Evolutionary conservation across 2,329 filamentous ascomycete species (phyloP), one percentile per base, ranked within the genome.

Genomic region (Aspergillus persii): DNA sequence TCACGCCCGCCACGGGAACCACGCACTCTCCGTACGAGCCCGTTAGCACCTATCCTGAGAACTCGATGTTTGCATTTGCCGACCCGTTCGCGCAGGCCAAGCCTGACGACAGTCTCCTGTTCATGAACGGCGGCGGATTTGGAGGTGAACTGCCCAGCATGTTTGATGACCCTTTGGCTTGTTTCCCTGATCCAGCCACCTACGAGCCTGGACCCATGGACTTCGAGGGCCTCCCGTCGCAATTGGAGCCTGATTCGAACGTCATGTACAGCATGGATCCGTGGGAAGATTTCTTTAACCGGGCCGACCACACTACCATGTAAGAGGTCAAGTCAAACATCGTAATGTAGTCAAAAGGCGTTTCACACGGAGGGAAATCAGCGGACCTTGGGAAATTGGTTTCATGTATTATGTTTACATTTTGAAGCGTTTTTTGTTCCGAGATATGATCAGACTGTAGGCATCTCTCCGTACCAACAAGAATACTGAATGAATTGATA

Each of bases 1-100:
- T 57, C 41, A 57, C 56, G 15, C 50, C 56, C 11, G 33, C 26
- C n/a, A 48, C 56, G 6, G 56, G 56, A 29, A 53, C 29, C 27
- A 30, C 41, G 2, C 39, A 53, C 23, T 57, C 56, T 5, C 56
- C 56, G 15, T 52, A 49, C 18, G 50, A 57, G 41, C 49, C 41
- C n/a, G 36, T 57, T n/a, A 52, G 49, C 26, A 23, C 54, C 8
- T 50, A 50, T 27, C 54, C 54, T 12, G 54, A 57, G 15, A 51
- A 27, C 29, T 57, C 54, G 36, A 36, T 52, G 54, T 57, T 51
- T 18, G 29, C 36, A 5, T 51, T 52, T 36, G 27, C 49, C 12
- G 48, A 57, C 5, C 27, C 54, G 12, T 57, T 44, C 29, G 18
- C 33, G 29, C 48, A 57, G 27, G 7, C 39, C 23, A 57, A 57